Percentiles rank a stretch among this genome's conserved stretches.
Evolutionary conservation across 192 early-diverging fungal genomes (phyloP).

Genomic region (Dispira simplex): DNA sequence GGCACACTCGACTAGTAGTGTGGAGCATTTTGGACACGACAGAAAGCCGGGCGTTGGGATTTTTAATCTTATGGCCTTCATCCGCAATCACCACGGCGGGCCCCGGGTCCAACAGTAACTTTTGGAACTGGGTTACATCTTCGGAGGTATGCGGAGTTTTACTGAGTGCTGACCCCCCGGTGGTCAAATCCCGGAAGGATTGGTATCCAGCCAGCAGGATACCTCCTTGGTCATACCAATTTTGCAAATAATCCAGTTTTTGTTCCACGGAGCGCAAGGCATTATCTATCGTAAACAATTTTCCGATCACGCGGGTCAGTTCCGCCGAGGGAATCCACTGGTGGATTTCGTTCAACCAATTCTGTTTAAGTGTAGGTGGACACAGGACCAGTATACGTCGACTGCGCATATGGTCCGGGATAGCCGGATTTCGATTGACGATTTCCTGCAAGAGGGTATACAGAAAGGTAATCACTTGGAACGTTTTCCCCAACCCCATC

Average conservation of each 20-base stretch:
- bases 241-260: conserved; percentile 20
- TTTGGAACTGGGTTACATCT: conserved; percentile 8
- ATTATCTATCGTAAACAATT: conserved; percentile 29
- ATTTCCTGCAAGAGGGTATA: conserved; percentile 51
- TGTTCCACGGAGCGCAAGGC: background rate
- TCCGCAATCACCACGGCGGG: conserved; percentile 61
- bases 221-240: conserved; percentile 48
- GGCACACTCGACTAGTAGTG: conserved; percentile 43
- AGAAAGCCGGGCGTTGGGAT: conserved; percentile 17
- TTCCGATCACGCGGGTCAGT: conserved; percentile 16
- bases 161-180: background rate
- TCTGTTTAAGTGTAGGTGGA: conserved; percentile 47
- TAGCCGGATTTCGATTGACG: conserved; percentile 26
- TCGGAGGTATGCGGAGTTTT: background rate
- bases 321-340: conserved; percentile 38
- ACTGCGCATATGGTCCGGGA: conserved; percentile 32
- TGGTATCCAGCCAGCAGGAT: conserved; percentile 52
- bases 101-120: conserved; percentile 39
- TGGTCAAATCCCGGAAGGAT: conserved; percentile 32
- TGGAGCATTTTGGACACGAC: conserved; percentile 19
- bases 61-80: conserved; percentile 72
- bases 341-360: conserved; percentile 59
- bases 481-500: conserved; percentile 80
- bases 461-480: conserved; percentile 58
- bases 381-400: conserved; percentile 54